These are phyloP conservation scores for Penicillium janthinellum DNA, from an alignment of 2,329 filamentous ascomycete genomes.

Conservation along the genomic window DNA sequence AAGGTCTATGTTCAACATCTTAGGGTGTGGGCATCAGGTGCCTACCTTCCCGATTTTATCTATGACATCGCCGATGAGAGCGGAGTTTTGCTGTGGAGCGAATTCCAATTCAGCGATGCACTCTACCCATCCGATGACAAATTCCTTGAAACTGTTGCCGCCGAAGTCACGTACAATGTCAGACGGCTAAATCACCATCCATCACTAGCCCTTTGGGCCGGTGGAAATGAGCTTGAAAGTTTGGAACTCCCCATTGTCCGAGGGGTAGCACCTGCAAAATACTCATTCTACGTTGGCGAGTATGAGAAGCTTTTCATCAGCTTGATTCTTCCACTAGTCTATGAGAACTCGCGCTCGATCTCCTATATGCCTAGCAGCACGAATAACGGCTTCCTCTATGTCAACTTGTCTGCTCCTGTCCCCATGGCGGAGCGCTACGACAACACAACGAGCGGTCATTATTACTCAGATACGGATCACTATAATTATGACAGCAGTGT, in stretches of 20 bases:
- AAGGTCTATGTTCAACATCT: neutral
- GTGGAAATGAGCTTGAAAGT: conserved; percentile 63
- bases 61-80: conserved; percentile 64
- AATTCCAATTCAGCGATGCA: conserved; percentile 64
- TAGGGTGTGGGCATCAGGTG: conserved; percentile 60
- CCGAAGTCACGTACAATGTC: conserved; percentile 62
- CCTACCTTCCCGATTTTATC: conserved; percentile 63
- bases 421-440: conserved; percentile 61
- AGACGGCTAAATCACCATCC: conserved; percentile 64
- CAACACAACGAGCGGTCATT: conserved; percentile 54
- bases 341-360: conserved; percentile 61
- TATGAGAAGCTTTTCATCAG: conserved; percentile 63
- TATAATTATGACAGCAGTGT: conserved; percentile 60
- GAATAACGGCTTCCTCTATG: conserved; percentile 58
- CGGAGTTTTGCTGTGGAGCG: conserved; percentile 64
- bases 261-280: conserved; percentile 49
- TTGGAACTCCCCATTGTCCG: conserved; percentile 51
- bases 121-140: conserved; percentile 58
- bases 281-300: conserved; percentile 49
- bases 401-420: conserved; percentile 56
- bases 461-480: conserved; percentile 63
- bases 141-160: conserved; percentile 58
- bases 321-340: conserved; percentile 58
- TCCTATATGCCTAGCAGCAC: conserved; percentile 64
- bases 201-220: conserved; percentile 57